A percentile compares a stretch with the other conserved stretches of the same genome.
These are phyloP conservation scores for Saccharomyces kudriavzevii DNA, from an alignment of 805 yeast species.

Conservation along the genomic window DNA sequence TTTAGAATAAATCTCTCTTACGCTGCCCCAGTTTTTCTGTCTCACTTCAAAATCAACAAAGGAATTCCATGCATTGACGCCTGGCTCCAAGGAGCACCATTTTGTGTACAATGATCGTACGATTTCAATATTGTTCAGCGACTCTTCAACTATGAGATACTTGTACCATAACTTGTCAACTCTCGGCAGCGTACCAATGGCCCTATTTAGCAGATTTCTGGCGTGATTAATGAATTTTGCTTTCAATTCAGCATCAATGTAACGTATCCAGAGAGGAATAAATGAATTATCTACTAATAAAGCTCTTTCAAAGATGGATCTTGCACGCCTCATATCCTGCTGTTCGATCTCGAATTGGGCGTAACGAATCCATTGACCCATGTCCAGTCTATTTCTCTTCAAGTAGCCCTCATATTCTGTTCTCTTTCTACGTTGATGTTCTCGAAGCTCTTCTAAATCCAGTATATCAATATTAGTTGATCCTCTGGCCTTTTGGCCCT, in stretches of 20 bases:
- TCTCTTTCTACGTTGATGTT: constrained; percentile 67
- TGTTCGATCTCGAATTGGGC: constrained; percentile 82
- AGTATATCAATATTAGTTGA: constrained; percentile 38
- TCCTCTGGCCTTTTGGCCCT: constrained; percentile 28
- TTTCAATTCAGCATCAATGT: constrained; percentile 70
- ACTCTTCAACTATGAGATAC: constrained; percentile 76
- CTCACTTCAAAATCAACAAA: constrained; percentile 67
- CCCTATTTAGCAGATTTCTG: constrained; percentile 73
- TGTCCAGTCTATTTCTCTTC: constrained; percentile 71
- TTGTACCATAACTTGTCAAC: constrained; percentile 82
- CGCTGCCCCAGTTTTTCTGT: constrained; percentile 50
- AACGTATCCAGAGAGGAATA: constrained; percentile 80
- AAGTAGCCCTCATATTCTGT: constrained; percentile 81
- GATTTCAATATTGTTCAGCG: constrained; percentile 52
- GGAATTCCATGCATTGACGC: constrained; percentile 60
- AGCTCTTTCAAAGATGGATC: constrained; percentile 85
- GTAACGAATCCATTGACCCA: constrained; percentile 86
- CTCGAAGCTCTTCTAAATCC: constrained; percentile 75
- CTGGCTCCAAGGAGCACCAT: constrained; percentile 80
- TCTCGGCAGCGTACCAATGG: constrained; percentile 63
- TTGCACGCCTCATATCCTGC: constrained; percentile 66
- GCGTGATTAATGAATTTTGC: constrained; percentile 78
- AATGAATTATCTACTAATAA: constrained; percentile 65
- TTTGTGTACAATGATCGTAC: constrained; percentile 61
- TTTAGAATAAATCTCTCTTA: constrained; percentile 48